phyloP scores from a whole-genome alignment of 73 alveolate genomes.

The Stentor roeselii region DNA sequence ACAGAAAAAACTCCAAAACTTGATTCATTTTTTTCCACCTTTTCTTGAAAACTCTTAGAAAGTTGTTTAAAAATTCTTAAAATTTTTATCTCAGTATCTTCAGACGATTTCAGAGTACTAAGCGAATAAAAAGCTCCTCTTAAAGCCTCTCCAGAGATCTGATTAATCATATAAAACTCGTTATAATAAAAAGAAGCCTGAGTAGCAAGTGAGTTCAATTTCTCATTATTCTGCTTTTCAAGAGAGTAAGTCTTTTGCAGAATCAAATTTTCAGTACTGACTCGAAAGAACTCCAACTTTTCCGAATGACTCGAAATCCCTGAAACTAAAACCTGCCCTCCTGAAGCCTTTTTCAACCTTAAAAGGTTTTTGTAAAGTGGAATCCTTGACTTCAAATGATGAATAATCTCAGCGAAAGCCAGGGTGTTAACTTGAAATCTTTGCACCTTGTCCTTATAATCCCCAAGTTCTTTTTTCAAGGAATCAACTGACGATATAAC shows the following conservation, averaged over 20 bases:
- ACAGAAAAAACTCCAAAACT: conserved; percentile 63
- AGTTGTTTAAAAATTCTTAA: conserved; percentile 72
- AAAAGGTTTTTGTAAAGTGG: neutral
- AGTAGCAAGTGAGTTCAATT: neutral
- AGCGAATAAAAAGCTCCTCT: conserved; percentile 42
- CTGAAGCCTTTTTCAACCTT: too few relatives aligned
- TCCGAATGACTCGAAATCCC: too few relatives aligned
- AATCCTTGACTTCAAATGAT: neutral
- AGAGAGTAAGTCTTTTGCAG: neutral
- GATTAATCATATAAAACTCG: neutral
- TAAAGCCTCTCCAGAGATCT: neutral
- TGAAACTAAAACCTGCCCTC: too few relatives aligned
- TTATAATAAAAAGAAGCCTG: neutral
- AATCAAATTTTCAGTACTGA: neutral
- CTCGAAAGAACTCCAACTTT: too few relatives aligned
- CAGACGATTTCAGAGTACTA: conserved; percentile 21
- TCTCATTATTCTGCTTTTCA: neutral
- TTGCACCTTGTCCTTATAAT: neutral
- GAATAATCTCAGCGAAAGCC: neutral
- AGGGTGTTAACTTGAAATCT: neutral
- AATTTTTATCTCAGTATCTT: conserved; percentile 44
- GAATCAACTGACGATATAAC: neutral
- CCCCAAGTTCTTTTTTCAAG: neutral
- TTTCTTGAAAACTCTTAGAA: conserved; percentile 65
- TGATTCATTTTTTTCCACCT: conserved; percentile 69